phyloP scores from a whole-genome alignment of 2,329 filamentous ascomycete genomes.

The Ophiognomonia clavigignenti-juglandacearum region DNA sequence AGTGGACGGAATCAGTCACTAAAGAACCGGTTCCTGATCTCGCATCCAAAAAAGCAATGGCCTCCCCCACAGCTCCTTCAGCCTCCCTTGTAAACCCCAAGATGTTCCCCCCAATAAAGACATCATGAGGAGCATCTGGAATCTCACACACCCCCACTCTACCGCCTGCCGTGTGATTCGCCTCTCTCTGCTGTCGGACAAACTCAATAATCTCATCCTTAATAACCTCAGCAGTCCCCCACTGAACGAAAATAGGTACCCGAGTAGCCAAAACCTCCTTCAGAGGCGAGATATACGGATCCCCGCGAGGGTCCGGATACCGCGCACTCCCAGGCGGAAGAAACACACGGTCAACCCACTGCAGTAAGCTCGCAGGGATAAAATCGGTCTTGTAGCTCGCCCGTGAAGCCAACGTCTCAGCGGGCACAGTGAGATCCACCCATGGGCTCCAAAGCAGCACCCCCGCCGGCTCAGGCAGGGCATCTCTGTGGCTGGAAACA shows the following conservation, averaged over 20 bases:
- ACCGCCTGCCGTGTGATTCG: not conserved
- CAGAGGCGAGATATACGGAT: not conserved
- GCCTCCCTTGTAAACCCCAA: not conserved
- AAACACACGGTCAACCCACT: not conserved
- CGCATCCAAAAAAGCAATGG: not conserved
- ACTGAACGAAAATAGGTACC: not conserved
- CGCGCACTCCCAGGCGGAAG: not conserved
- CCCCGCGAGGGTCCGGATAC: not conserved
- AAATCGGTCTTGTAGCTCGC: not conserved
- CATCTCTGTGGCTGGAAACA: not conserved
- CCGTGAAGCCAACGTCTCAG: not conserved
- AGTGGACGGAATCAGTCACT: too few species aligned
- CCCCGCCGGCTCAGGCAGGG: not conserved
- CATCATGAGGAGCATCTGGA: not conserved
- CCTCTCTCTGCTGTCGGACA: not conserved
- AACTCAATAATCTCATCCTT: not conserved
- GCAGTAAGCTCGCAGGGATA: not conserved
- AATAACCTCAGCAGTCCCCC: not conserved
- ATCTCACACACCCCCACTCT: not conserved
- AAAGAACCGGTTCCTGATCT: too few species aligned
- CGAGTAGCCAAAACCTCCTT: not conserved
- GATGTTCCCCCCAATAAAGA: not conserved
- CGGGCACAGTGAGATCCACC: not conserved
- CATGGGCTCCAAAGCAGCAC: not conserved
- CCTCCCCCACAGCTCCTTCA: not conserved